These are phyloP conservation scores for Otatea glauca DNA, from an alignment of 176 grass and related monocot genomes.

Conservation along the genomic window DNA sequence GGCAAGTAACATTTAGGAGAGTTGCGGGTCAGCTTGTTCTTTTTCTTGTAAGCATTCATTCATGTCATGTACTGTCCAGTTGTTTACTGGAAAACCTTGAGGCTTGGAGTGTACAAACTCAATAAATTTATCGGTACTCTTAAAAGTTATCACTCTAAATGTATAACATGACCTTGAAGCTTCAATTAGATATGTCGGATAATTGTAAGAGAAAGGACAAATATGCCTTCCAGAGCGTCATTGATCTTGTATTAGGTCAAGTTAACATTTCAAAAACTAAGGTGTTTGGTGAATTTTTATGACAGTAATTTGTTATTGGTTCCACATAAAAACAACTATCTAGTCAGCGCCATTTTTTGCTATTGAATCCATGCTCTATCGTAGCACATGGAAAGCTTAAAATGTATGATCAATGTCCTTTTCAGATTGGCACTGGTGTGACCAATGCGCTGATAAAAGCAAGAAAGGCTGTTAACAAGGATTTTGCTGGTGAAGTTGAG, in stretches of 20 bases:
- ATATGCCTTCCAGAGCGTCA: neutral
- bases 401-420: conserved; percentile 17
- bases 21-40: neutral
- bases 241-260: conserved; percentile 31
- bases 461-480: conserved; percentile 70
- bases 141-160: conserved; percentile 17
- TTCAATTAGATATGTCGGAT: conserved; percentile 1
- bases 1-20: neutral
- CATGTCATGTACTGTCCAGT: neutral
- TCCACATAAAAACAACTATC: conserved; percentile 8
- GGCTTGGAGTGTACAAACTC: neutral
- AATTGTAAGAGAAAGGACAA: conserved; percentile 14
- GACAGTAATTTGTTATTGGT: conserved; percentile 14
- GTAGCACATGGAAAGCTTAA: conserved; percentile 35
- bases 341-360: neutral
- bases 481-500: conserved; percentile 67
- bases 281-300: neutral
- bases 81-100: conserved; percentile 27
- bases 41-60: neutral
- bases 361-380: conserved; percentile 14
- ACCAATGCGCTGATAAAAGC: conserved; percentile 91
- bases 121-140: neutral
- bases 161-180: conserved; percentile 23
- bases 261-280: neutral
- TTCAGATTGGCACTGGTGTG: conserved; percentile 82